A percentile compares a stretch with the other conserved stretches of the same genome.
Conservation (phyloP, 2,329 filamentous ascomycete species). For the Colletotrichum lini region DNA sequence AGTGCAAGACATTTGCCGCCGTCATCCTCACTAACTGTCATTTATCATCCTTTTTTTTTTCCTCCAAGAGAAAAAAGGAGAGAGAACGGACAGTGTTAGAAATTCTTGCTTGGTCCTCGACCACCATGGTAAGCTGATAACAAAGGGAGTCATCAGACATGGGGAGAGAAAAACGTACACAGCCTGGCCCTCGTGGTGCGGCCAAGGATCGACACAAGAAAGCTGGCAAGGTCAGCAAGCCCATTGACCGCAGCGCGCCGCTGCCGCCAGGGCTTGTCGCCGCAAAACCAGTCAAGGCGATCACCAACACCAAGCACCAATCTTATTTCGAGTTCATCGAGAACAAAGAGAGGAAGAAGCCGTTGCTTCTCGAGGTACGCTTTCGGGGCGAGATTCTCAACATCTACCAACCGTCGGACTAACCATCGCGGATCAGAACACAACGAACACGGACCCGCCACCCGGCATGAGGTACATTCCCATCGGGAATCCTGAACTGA, state of each 20-base stretch:
- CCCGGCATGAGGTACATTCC: slow-evolving; percentile 76
- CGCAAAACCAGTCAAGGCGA: slow-evolving; percentile 49
- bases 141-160: slow-evolving; percentile 31
- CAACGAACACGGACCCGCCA: slow-evolving; percentile 65
- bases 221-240: slow-evolving; percentile 26
- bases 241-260: slow-evolving; percentile 51
- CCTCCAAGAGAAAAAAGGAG: not conserved
- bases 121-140: slow-evolving; percentile 41
- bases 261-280: slow-evolving; percentile 54
- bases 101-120: slow-evolving; percentile 16
- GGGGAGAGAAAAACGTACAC: slow-evolving; percentile 43
- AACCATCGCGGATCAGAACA: slow-evolving; percentile 60
- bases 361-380: slow-evolving; percentile 73
- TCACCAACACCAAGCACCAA: slow-evolving; percentile 69
- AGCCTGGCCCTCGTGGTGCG: slow-evolving; percentile 35
- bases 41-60: slow-evolving; percentile 14
- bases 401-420: slow-evolving; percentile 14
- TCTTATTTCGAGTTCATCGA: slow-evolving; percentile 76
- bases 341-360: slow-evolving; percentile 76
- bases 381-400: not conserved
- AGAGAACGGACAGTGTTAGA: slow-evolving; percentile 10
- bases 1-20: slow-evolving; percentile 11
- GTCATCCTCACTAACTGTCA: slow-evolving; percentile 28
- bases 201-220: slow-evolving; percentile 42
- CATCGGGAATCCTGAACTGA: slow-evolving; percentile 73